Base-by-base conservation (phyloP, 1,284 basidiomycete species). In the Leucoagaricus sp. region DNA sequence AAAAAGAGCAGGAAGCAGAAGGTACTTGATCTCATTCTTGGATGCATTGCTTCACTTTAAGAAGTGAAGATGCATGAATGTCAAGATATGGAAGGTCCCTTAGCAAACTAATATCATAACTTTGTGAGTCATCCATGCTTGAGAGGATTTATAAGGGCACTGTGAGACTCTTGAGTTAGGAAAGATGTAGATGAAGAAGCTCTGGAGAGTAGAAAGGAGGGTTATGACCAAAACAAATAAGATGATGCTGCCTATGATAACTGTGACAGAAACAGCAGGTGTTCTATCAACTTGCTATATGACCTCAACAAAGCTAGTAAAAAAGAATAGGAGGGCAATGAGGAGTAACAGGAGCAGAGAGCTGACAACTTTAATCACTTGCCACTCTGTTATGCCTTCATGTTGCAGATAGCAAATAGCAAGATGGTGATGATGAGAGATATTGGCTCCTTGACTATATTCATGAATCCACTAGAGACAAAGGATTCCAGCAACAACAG, bases 61-160 rank as follows among this genome's bases (percentile, higher is more conserved):
- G n/a, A n/a, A n/a, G n/a, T n/a, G n/a, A n/a, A n/a, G n/a, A n/a
- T n/a, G n/a, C n/a, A n/a, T n/a, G n/a, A n/a, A n/a, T n/a, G 38
- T 9, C 45, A 25, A 10, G 26, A 29, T 29, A 10, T 46, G n/a
- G n/a, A 15, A 29, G 28, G 31, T 28, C 9, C 28, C 10, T 9
- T 40, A 17, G n/a, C 38, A 49, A 23, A 49, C 8, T 21, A 49
- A 26, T 15, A 23, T 13, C 21, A 38, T 25, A 2, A 15, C n/a
- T 38, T 49, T 49, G 8, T 49, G 46, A 49, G 63, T 58, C 8
- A 62, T 61, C 28, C 58, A 57, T 0, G 64, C 63, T 34, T 67
- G 65, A 2, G 65, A 61, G 10, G 64, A 67, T 41, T 67, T 65
- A 38, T 64, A 67, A 2, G 65, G 61, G 33, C 64, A 65, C 15